A percentile compares a stretch with the other conserved stretches of the same genome.
phyloP scores from a whole-genome alignment of 2,329 filamentous ascomycete species.

The Beauveria pseudobassiana region DNA sequence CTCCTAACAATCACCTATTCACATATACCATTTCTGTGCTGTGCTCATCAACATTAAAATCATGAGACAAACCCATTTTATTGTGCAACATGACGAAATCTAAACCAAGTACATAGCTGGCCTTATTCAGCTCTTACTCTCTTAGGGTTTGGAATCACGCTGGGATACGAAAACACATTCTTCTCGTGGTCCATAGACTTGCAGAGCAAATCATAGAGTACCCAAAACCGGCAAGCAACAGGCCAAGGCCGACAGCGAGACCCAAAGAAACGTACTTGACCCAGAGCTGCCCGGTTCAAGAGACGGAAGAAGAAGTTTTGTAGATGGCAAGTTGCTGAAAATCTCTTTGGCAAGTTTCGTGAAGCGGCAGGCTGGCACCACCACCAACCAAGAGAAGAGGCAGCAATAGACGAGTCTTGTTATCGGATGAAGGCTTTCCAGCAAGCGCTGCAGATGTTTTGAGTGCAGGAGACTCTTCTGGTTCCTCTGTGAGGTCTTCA shows the following conservation, averaged over 20 bases:
- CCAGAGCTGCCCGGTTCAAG: not conserved
- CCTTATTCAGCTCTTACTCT: not conserved
- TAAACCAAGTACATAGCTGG: not conserved
- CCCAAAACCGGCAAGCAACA: not conserved
- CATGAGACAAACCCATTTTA: not conserved
- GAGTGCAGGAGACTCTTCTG: not conserved
- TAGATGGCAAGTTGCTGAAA: not conserved
- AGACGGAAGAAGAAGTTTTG: not conserved
- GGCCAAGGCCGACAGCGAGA: not conserved
- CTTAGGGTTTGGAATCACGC: not conserved
- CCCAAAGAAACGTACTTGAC: not conserved
- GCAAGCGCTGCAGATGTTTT: not conserved
- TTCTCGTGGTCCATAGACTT: slow-evolving; percentile 5
- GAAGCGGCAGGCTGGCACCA: not conserved
- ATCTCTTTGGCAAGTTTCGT: not conserved
- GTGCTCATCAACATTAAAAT: not conserved
- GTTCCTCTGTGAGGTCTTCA: not conserved
- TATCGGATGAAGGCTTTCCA: not conserved
- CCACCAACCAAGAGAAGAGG: not conserved
- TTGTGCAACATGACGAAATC: not conserved
- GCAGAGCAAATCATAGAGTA: not conserved
- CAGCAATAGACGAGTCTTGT: not conserved
- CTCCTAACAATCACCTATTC: not conserved
- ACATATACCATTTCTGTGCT: not conserved
- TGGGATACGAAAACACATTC: slow-evolving; percentile 2